Conservation (phyloP, 23 red algal species). For the Gracilaria vermiculophylla region DNA sequence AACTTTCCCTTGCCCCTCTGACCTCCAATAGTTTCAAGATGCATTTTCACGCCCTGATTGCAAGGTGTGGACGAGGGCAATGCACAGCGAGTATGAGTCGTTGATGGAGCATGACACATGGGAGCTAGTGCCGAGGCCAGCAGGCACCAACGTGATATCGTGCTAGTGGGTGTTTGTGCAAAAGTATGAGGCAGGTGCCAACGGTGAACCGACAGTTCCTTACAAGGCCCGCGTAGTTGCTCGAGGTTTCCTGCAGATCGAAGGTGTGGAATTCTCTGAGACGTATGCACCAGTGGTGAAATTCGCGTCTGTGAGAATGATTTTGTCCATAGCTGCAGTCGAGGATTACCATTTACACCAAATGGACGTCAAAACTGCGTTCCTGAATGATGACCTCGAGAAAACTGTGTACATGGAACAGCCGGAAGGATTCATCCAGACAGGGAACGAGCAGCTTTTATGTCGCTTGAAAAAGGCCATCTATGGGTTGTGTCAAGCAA, state of each 20-base stretch:
- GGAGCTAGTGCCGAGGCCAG: constrained; percentile 33
- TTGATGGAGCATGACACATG: constrained; percentile 42
- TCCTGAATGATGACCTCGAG: constrained; percentile 55
- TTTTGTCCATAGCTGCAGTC: neutral
- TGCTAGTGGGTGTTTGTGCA: constrained; percentile 35
- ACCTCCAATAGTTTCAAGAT: too few species aligned
- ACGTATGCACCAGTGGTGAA: constrained; percentile 59
- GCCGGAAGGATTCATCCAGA: constrained; percentile 3
- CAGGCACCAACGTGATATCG: constrained; percentile 21
- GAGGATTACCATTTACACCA: constrained; percentile 13
- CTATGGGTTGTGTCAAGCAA: constrained; percentile 33
- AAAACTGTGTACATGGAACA: constrained; percentile 56
- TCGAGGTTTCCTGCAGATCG: constrained; percentile 26
- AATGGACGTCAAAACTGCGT: constrained; percentile 51
- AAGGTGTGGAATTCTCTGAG: constrained; percentile 27
- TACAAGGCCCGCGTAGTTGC: constrained; percentile 57
- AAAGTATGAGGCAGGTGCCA: constrained; percentile 4
- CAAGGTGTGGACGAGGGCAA: constrained; percentile 18
- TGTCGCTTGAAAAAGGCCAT: constrained; percentile 39
- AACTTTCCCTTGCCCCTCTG: too few species aligned
- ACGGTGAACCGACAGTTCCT: neutral
- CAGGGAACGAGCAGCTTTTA: neutral
- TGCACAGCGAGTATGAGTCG: constrained; percentile 17
- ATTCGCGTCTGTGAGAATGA: constrained; percentile 17
- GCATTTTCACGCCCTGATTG: constrained; percentile 32